A percentile compares a stretch with the other conserved stretches of the same genome.
These are phyloP conservation scores for Euphorbia peplus DNA, from an alignment of 345 rosid species.

Conservation along the genomic window DNA sequence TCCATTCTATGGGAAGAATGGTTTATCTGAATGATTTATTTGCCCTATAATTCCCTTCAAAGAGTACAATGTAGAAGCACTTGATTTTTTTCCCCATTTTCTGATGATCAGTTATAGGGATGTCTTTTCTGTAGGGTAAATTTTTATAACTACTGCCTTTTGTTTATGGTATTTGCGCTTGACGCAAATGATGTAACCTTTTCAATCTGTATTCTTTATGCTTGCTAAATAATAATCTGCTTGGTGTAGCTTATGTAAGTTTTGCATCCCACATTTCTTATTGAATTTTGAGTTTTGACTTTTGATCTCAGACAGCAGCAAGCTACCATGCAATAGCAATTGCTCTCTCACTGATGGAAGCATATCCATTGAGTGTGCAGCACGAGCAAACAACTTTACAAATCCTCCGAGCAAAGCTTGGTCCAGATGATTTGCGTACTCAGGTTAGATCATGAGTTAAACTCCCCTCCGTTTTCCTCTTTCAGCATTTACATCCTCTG, in stretches of 20 bases:
- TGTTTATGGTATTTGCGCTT: neutral
- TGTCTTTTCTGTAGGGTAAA: neutral
- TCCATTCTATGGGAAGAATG: neutral
- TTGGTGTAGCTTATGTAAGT: constrained; percentile 3
- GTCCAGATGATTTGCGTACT: constrained; percentile 96
- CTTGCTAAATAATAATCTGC: constrained; percentile 3
- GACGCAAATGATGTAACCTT: neutral
- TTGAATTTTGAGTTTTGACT: constrained; percentile 6
- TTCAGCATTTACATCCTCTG: neutral
- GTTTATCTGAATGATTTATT: neutral
- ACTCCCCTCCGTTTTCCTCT: neutral
- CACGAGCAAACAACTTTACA: constrained; percentile 96
- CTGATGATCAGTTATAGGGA: neutral
- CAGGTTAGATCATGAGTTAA: constrained; percentile 48
- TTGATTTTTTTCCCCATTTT: neutral
- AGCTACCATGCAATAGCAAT: constrained; percentile 99
- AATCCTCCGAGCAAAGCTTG: constrained; percentile 91
- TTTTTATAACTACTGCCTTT: neutral
- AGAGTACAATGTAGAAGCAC: neutral
- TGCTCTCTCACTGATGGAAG: constrained; percentile 99
- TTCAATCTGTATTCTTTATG: neutral
- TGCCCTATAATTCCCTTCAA: constrained; percentile 6
- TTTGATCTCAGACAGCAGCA: constrained; percentile 85
- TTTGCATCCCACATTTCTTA: neutral
- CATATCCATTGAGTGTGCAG: constrained; percentile 94